Evolutionary conservation across 1,284 basidiomycete genomes (phyloP), one percentile per base, ranked within the genome.

Genomic region (Puccinia hordei): DNA sequence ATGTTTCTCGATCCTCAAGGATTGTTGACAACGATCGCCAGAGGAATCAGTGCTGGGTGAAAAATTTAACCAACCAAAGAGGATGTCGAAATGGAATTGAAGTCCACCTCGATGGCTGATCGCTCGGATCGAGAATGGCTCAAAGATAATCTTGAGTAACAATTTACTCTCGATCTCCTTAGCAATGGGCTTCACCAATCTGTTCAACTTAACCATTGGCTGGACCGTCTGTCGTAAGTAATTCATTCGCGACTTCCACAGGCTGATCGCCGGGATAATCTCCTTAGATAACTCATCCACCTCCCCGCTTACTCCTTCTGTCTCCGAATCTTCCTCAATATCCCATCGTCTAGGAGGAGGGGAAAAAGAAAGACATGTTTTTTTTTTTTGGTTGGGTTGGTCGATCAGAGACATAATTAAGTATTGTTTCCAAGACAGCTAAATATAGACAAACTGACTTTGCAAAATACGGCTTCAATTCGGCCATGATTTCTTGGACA

Each of bases 321-420:
- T 61, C 10, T 12, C 63, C n/a, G 22, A 6, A 19, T 53, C 63
- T 8, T 24, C 10, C 51, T 55, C 63, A 3, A 68, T 8, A 55
- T 77, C 75, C 75, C 75, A 77, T 77, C 75, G 75, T 27, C 75
- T 77, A 30, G 27, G 30, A 53, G 27, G 4, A 13, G 8, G 30
- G 55, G 30, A 17, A 65, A 65, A 51, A 77, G n/a, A n/a, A n/a
- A n/a, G n/a, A n/a, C n/a, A n/a, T n/a, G n/a, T n/a, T n/a, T n/a
- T n/a, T n/a, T n/a, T n/a, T n/a, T n/a, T n/a, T n/a, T n/a, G n/a
- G n/a, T n/a, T n/a, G n/a, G n/a, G n/a, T n/a, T n/a, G n/a, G n/a
- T n/a, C n/a, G n/a, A n/a, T n/a, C n/a, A n/a, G n/a, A n/a, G n/a
- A n/a, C n/a, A n/a, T n/a, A n/a, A n/a, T n/a, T n/a, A n/a, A n/a